Evolutionary conservation across 148 eudicot genomes (phyloP).

Genomic region (Diospyros kaki): DNA sequence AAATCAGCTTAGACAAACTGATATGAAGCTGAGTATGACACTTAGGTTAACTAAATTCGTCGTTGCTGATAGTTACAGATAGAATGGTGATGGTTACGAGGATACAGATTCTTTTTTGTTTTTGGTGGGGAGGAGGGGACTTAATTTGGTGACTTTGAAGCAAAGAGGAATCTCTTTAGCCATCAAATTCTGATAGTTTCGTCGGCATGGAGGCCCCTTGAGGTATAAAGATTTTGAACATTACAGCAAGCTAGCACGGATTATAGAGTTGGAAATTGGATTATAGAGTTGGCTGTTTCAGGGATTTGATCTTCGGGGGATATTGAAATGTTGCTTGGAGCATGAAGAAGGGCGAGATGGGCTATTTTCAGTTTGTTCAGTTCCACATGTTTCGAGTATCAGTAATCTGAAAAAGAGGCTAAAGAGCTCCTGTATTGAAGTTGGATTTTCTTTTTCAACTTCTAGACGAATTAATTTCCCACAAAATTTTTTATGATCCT

Average conservation of each 20-base stretch:
- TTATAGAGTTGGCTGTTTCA: constrained; percentile 4
- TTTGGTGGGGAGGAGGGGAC: too few relatives aligned
- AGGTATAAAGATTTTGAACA: not conserved
- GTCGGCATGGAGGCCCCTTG: not conserved
- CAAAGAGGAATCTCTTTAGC: not conserved
- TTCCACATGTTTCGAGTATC: not conserved
- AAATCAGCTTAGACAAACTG: not conserved
- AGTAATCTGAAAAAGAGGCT: not conserved
- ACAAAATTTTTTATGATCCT: too few relatives aligned
- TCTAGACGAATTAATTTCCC: not conserved
- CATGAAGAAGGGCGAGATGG: not conserved
- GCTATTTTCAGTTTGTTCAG: not conserved
- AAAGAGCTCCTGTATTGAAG: not conserved
- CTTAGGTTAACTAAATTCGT: not conserved
- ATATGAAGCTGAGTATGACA: not conserved
- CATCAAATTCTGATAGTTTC: constrained; percentile 9
- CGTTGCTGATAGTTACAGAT: not conserved
- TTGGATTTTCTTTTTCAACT: not conserved
- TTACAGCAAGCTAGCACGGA: constrained; percentile 6
- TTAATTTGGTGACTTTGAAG: not conserved
- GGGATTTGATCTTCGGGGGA: not conserved
- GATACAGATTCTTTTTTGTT: not conserved
- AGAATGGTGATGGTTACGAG: not conserved
- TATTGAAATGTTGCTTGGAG: not conserved
- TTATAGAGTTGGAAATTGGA: constrained; percentile 8